Percentiles rank a stretch among this genome's conserved stretches.
Conservation (phyloP, 805 yeast species). For the Schizosaccharomyces octosporus region DNA sequence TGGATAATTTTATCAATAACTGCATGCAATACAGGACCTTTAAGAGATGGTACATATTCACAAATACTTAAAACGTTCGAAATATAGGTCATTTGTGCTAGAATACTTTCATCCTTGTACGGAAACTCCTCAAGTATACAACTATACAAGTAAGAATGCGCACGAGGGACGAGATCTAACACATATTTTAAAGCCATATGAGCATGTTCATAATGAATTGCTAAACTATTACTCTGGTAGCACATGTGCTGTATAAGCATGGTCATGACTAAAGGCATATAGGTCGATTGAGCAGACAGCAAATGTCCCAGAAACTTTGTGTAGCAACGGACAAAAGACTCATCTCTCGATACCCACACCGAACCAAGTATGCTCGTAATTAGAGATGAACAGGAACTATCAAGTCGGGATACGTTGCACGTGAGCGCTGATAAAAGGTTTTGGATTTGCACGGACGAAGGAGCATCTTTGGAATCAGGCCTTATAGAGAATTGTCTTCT, state of each 20-base stretch:
- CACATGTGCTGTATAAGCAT: slow-evolving; percentile 1
- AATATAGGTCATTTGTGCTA: slow-evolving; percentile 38
- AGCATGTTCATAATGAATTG: not conserved
- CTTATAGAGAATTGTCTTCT: not conserved
- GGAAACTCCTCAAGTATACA: slow-evolving; percentile 27
- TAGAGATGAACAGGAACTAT: not conserved
- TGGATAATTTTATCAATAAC: slow-evolving; percentile 57
- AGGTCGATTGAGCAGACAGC: not conserved
- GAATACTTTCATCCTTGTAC: slow-evolving; percentile 39
- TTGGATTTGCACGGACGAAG: not conserved
- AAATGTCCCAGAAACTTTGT: not conserved
- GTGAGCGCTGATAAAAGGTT: not conserved
- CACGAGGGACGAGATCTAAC: slow-evolving; percentile 2
- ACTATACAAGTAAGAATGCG: not conserved
- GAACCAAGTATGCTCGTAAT: not conserved
- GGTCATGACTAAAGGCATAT: not conserved
- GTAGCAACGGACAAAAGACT: not conserved
- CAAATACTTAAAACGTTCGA: slow-evolving; percentile 33
- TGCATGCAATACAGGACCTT: slow-evolving; percentile 50
- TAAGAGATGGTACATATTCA: slow-evolving; percentile 49
- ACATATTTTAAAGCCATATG: slow-evolving; percentile 2
- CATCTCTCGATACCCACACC: not conserved
- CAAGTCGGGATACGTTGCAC: not conserved
- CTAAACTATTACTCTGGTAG: not conserved
- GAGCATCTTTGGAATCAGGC: slow-evolving; percentile 1